A percentile compares a stretch with the other conserved stretches of the same genome.
Conservation (phyloP, 2,329 filamentous ascomycete species). For the Aspergillus fumigatiaffinis region DNA sequence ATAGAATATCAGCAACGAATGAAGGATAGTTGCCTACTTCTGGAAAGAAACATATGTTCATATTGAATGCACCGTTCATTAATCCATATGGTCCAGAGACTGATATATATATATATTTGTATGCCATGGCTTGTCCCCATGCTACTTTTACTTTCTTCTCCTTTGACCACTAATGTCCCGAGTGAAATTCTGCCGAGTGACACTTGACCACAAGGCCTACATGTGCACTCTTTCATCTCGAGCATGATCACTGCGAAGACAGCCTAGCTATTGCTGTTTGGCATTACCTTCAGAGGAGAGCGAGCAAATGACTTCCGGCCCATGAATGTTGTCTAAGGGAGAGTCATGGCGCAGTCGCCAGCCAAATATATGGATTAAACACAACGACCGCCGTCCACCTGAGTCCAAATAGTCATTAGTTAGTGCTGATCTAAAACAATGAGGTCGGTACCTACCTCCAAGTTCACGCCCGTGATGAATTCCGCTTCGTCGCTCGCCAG, state of each 20-base stretch:
- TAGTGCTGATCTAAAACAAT: not conserved
- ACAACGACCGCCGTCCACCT: slow-evolving; percentile 20
- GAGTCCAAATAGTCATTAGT: not conserved
- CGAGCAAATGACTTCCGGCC: too few species aligned
- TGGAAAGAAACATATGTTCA: not conserved
- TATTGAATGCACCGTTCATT: not conserved
- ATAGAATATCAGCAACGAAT: not conserved
- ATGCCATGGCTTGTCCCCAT: not conserved
- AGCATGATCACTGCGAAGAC: too few species aligned
- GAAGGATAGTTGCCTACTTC: not conserved
- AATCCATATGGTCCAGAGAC: not conserved
- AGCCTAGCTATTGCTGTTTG: too few species aligned
- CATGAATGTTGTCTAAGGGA: too few species aligned
- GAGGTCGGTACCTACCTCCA: slow-evolving; percentile 47
- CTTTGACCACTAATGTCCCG: not conserved
- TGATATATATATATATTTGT: not conserved
- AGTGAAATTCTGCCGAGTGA: too few species aligned
- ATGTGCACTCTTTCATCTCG: too few species aligned
- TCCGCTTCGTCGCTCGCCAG: slow-evolving; percentile 64
- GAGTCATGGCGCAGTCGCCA: too few species aligned
- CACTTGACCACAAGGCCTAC: too few species aligned
- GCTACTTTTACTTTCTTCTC: not conserved
- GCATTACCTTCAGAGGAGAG: too few species aligned
- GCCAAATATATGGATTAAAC: not conserved
- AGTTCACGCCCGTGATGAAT: slow-evolving; percentile 65